Percentiles rank a stretch among this genome's conserved stretches.
Conservation (phyloP, 2,329 filamentous ascomycete species). For the Fusarium verrucosum region DNA sequence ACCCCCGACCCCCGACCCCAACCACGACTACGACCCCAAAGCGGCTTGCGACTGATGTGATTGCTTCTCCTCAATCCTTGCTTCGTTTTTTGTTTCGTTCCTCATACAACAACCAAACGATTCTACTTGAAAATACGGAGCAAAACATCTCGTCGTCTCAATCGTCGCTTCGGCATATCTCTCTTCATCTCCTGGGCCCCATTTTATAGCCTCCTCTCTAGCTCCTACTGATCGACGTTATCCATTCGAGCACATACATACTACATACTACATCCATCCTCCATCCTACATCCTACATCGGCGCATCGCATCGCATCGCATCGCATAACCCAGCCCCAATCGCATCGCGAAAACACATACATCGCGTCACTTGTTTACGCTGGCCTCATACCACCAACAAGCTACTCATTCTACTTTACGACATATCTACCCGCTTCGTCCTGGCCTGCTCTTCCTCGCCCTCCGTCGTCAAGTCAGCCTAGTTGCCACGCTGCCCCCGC, state of each 20-base stretch:
- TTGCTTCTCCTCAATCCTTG: conserved; percentile 33
- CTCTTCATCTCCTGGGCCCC: conserved; percentile 3
- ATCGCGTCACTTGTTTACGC: conserved; percentile 15
- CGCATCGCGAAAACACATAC: conserved; percentile 25
- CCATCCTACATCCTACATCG: conserved; percentile 26
- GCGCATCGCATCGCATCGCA: conserved; percentile 30
- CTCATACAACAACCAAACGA: conserved; percentile 6
- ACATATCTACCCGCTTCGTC: background rate
- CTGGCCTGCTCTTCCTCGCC: background rate
- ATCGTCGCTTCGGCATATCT: background rate
- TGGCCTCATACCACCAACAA: background rate
- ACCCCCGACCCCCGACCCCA: conserved; percentile 19
- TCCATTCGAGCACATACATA: conserved; percentile 24
- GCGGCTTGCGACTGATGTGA: conserved; percentile 24
- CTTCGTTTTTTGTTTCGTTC: conserved; percentile 9
- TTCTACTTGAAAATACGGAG: background rate
- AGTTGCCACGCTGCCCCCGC: conserved; percentile 36
- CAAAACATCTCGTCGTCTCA: background rate
- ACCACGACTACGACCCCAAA: conserved; percentile 20
- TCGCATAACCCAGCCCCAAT: conserved; percentile 25
- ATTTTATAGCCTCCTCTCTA: conserved; percentile 13
- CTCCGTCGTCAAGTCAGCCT: conserved; percentile 5
- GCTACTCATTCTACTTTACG: background rate
- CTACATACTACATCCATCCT: no score
- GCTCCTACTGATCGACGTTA: conserved; percentile 24